phyloP scores from a whole-genome alignment of 306 rosid genomes.

The Neltuma alba region DNA sequence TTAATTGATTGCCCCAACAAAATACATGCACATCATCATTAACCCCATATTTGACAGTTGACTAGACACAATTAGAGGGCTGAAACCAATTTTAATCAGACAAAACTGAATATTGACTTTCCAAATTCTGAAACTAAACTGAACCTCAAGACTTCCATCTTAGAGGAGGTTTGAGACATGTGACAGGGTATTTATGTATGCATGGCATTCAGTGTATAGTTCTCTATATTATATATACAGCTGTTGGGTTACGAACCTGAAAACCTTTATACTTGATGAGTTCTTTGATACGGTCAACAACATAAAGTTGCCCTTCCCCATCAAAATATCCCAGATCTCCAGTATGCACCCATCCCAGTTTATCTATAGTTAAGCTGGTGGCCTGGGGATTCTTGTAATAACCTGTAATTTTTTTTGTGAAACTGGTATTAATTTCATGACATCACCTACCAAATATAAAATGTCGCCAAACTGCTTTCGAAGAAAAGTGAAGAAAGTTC shows the following conservation, averaged over 20 bases:
- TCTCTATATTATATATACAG: background rate
- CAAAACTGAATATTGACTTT: background rate
- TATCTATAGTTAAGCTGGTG: conserved; percentile 71
- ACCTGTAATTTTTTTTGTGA: conserved; percentile 53
- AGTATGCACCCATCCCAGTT: conserved; percentile 85
- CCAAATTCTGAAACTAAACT: background rate
- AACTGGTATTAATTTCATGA: conserved; percentile 9
- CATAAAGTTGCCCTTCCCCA: conserved; percentile 74
- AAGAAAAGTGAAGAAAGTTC: conserved; percentile 17
- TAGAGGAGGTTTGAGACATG: background rate
- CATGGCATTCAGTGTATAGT: background rate
- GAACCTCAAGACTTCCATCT: background rate
- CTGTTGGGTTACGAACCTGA: conserved; percentile 59
- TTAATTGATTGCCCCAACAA: conserved; percentile 1
- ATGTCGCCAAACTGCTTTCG: conserved; percentile 14
- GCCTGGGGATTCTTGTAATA: conserved; percentile 83
- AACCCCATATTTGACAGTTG: background rate
- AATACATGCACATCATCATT: conserved; percentile 2
- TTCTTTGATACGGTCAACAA: conserved; percentile 93
- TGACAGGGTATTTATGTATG: background rate
- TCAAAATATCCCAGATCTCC: conserved; percentile 97
- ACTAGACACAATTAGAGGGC: conserved; percentile 1
- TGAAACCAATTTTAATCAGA: background rate
- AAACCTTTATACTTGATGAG: conserved; percentile 93
- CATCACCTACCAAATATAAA: background rate